A percentile compares a stretch with the other conserved stretches of the same genome.
These are phyloP conservation scores for Helotiales sp. DNA, from an alignment of 2,329 filamentous ascomycete genomes.

Conservation along the genomic window DNA sequence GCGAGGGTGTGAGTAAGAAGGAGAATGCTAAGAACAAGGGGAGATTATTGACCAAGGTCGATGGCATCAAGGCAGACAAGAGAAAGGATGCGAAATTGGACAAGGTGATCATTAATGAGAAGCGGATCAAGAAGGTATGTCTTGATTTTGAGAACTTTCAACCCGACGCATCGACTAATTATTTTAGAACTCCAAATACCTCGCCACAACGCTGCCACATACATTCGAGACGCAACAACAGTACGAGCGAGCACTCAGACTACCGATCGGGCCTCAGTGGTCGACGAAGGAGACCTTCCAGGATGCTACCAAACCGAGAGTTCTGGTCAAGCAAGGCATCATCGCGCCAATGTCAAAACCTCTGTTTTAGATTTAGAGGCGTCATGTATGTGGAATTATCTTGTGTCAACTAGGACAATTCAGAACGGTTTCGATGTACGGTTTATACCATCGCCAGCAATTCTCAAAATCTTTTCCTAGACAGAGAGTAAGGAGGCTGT, in stretches of 20 bases:
- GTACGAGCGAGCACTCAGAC: slow-evolving; percentile 85
- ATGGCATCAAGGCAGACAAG: slow-evolving; percentile 76
- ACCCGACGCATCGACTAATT: slow-evolving; percentile 16
- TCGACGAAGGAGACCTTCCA: slow-evolving; percentile 96
- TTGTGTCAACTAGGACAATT: not conserved
- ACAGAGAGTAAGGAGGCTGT: not conserved
- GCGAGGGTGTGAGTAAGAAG: slow-evolving; percentile 76
- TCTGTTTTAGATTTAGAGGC: slow-evolving; percentile 33
- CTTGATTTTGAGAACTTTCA: not conserved
- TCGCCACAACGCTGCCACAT: slow-evolving; percentile 83
- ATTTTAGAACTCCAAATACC: slow-evolving; percentile 79
- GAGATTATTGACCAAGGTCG: slow-evolving; percentile 66
- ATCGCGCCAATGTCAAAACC: slow-evolving; percentile 89
- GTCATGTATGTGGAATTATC: not conserved
- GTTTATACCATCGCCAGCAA: not conserved
- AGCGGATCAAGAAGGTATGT: slow-evolving; percentile 80
- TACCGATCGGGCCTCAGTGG: slow-evolving; percentile 94
- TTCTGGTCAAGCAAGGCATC: slow-evolving; percentile 89
- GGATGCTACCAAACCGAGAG: slow-evolving; percentile 82
- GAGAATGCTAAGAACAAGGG: slow-evolving; percentile 68
- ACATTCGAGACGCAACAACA: slow-evolving; percentile 86
- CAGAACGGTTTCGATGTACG: too few species aligned
- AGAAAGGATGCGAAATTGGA: slow-evolving; percentile 83
- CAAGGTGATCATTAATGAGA: slow-evolving; percentile 91
- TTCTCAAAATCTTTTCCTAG: not conserved